A percentile compares a stretch with the other conserved stretches of the same genome.
These are phyloP conservation scores for Quercus agrifolia DNA, from an alignment of 306 rosid genomes.

Conservation along the genomic window DNA sequence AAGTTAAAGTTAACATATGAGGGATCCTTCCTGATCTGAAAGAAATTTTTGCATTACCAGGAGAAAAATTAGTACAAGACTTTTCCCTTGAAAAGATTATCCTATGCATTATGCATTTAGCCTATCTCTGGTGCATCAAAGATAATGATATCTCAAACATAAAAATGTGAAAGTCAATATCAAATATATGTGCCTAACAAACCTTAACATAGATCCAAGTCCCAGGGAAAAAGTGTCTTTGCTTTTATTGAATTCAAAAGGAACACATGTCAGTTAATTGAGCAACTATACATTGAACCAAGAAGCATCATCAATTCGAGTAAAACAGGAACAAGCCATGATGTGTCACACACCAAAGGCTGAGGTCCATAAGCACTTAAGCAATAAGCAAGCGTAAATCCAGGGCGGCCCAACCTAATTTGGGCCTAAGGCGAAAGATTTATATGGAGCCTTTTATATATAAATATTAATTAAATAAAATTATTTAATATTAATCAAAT, in stretches of 20 bases:
- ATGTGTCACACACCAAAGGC: constrained; percentile 25
- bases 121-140: neutral
- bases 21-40: neutral
- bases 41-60: neutral
- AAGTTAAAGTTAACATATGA: neutral
- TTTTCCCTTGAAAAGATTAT: neutral
- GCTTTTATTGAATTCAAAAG: neutral
- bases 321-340: neutral
- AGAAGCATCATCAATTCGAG: neutral
- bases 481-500: too few relatives aligned
- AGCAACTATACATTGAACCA: neutral
- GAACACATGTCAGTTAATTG: neutral
- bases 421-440: too few relatives aligned
- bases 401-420: neutral
- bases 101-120: neutral
- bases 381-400: constrained; percentile 13
- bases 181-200: neutral
- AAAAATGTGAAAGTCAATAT: neutral
- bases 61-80: neutral
- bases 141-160: neutral
- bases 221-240: neutral
- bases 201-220: neutral
- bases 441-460: too few relatives aligned
- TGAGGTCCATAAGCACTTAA: constrained; percentile 16
- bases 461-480: too few relatives aligned